Base-by-base conservation (phyloP, 352 stramenopile species). In the Phytophthora brassicae region DNA sequence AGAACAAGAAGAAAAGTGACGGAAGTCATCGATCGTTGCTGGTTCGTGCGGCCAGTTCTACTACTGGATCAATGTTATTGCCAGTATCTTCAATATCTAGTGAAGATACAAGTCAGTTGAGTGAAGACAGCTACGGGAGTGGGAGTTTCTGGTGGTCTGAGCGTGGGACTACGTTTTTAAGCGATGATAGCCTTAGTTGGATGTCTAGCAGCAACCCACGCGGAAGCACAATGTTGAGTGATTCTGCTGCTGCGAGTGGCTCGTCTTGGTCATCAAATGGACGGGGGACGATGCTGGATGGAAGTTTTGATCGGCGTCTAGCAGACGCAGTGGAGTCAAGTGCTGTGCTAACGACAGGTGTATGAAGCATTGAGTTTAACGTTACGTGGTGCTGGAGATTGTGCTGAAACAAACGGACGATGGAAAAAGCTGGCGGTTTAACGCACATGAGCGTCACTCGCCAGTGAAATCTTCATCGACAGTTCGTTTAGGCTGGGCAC, bases 101-200 rank as follows among this genome's bases (percentile, higher is more conserved):
- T 22, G 60, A 72, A n/a, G 74, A 80, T 28, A 35, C 53, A 22
- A 74, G 64, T 4, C 56, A 77, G n/a, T 19, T 66, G 39, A 84
- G 66, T 42, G 70, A 84, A 5, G 69, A 81, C 19, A 69, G 70
- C 56, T 68, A 69, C 26, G 66, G 63, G 28, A 68, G 67, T 35
- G 72, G 72, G 6, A 75, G 68, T 19, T 66, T 80, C 33, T 84
- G 75, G 75, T 80, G 70, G 70, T 79, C 75, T 16, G 72, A 84
- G 41, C 66, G 66, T 9, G 61, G 67, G 0, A 75, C 57, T 11
- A 73, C 64, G 6, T 74, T 75, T 51, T 73, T 75, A 26, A 67
- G 60, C 23, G 72, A 84, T 35, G 72, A 81, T 8, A 76, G 62
- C 56, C 42, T 56, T 35, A 80, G 72, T 54, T 84, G 70, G 72